Base-by-base conservation (phyloP, 2,329 filamentous ascomycete genomes). In the Cytospora leucostoma region DNA sequence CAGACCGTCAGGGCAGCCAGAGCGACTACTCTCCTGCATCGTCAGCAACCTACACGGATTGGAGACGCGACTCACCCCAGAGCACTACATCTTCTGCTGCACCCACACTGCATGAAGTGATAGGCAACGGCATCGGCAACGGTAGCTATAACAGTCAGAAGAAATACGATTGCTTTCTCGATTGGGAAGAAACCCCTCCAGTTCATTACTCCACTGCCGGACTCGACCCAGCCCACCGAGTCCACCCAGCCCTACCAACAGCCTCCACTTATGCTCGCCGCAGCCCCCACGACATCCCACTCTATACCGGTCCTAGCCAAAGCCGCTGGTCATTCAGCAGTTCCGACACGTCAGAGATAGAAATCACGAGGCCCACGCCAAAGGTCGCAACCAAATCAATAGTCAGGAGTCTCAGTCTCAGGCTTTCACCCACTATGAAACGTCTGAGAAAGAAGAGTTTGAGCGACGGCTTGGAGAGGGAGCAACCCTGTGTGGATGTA, bases 61-160 rank as follows among this genome's bases (percentile, higher is more conserved):
- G 77, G 72, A 87, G 84, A 72, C 78, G 85, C 64, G 84, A 87
- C 68, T 87, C 84, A 32, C 82, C 79, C 8, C 78, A 83, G 58
- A 76, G 80, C 13, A 80, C 80, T 17, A 74, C 77, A 37, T 80
- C 79, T 33, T 71, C 74, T 6, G 71, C 71, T 61, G 78, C 76
- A 27, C 75, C 76, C 54, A 75, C 61, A 34, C 52, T 63, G 33
- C 61, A 59, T 4, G 64, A 70, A 7, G 71, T 71, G 34, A 60
- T 63, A n/a, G 49, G 63, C 13, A 64, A 65, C 33, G 63, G 62
- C 50, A 70, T 71, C 21, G 61, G 61, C 47, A 71, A 71, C 61
- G 58, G 59, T 19, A 49, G 49, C 50, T n/a, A 51, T 38, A 56
- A 55, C 37, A 47, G 27, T 21, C 63, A 63, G 56, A 38, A 38